Conservation (phyloP, 1,284 basidiomycete genomes). For the Heterobasidion annosum region DNA sequence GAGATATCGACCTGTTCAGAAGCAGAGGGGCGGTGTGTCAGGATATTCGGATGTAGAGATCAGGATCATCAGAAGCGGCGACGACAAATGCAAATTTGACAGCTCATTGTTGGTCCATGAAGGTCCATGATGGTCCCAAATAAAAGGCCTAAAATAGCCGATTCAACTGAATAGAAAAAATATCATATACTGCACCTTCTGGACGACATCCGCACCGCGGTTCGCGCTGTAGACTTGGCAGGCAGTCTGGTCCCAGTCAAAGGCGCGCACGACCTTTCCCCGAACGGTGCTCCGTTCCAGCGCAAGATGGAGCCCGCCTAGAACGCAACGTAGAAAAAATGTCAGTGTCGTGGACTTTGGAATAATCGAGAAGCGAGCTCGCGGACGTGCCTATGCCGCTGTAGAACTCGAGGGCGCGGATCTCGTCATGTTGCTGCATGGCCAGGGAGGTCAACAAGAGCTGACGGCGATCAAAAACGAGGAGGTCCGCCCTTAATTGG, state of each 20-base stretch:
- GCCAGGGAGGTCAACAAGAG: neutral
- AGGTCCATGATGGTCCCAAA: no score
- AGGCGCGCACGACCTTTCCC: slow-evolving; percentile 45
- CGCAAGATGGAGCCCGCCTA: slow-evolving; percentile 66
- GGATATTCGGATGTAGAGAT: no score
- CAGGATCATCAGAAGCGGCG: no score
- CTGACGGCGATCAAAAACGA: neutral
- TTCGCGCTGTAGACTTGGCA: slow-evolving; percentile 59
- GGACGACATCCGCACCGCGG: slow-evolving; percentile 33
- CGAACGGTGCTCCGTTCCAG: slow-evolving; percentile 40
- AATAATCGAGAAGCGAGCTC: neutral
- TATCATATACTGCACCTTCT: slow-evolving; percentile 30
- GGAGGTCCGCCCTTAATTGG: neutral
- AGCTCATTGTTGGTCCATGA: no score
- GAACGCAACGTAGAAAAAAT: slow-evolving; percentile 2
- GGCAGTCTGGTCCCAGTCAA: slow-evolving; percentile 71
- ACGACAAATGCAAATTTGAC: no score
- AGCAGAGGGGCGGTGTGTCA: no score
- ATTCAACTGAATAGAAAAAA: no score
- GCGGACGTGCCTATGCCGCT: slow-evolving; percentile 53
- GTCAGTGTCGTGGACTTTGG: neutral
- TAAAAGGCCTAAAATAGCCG: no score
- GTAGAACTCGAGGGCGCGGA: slow-evolving; percentile 66
- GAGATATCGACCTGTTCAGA: slow-evolving; percentile 50
- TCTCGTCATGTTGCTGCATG: slow-evolving; percentile 12